Conservation (phyloP, 2,329 filamentous ascomycete species). For the Penicillium sp. region DNA sequence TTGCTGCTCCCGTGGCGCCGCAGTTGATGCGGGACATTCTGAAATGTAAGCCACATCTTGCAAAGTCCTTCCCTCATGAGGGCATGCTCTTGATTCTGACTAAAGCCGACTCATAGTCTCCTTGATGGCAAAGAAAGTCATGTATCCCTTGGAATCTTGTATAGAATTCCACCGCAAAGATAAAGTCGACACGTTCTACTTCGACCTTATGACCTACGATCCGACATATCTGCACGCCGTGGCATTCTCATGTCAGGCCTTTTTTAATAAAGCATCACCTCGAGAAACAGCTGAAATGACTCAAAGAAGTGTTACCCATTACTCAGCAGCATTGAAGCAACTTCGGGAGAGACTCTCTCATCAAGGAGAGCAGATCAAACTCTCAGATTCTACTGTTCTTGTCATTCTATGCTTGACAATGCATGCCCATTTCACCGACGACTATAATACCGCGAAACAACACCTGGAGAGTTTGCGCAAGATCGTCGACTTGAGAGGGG, state of each 20-base stretch:
- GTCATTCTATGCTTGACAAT: constrained; percentile 11
- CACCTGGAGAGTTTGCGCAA: constrained; percentile 44
- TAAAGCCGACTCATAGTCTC: not conserved
- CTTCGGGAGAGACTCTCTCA: constrained; percentile 10
- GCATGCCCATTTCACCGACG: constrained; percentile 8
- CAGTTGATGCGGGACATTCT: constrained; percentile 14
- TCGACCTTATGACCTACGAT: constrained; percentile 42
- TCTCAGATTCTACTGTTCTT: constrained; percentile 14
- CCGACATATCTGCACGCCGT: constrained; percentile 46
- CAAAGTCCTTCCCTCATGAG: not conserved
- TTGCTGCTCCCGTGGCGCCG: constrained; percentile 12
- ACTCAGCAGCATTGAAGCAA: constrained; percentile 1
- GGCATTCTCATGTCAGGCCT: constrained; percentile 43
- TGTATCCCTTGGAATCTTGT: constrained; percentile 18
- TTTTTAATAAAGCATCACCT: constrained; percentile 25
- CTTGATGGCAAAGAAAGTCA: constrained; percentile 9
- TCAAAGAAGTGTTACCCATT: not conserved
- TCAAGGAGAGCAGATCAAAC: constrained; percentile 5
- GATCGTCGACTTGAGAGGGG: constrained; percentile 48
- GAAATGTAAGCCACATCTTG: constrained; percentile 5
- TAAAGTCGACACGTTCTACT: constrained; percentile 32
- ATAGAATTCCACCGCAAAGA: constrained; percentile 23
- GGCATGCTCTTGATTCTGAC: not conserved
- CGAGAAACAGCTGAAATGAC: not conserved
- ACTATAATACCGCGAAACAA: constrained; percentile 4